Percentiles rank a stretch among this genome's conserved stretches.
These are phyloP conservation scores for Pythium rishiriense DNA, from an alignment of 352 stramenopile genomes.

Conservation along the genomic window DNA sequence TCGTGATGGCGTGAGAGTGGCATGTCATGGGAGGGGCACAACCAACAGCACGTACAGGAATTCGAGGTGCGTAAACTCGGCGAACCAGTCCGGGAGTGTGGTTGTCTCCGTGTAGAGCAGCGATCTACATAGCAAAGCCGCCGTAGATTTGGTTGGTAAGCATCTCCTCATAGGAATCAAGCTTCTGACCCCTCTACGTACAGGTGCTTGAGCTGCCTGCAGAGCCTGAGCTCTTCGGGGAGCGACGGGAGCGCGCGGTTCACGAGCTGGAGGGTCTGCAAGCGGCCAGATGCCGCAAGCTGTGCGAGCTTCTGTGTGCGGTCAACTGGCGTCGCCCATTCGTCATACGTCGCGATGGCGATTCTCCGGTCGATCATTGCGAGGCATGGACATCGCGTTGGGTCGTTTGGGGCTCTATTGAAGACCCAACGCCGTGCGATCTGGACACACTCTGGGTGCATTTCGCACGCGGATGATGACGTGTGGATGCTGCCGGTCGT, in stretches of 20 bases:
- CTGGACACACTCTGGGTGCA: constrained; percentile 14
- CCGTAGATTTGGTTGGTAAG: not conserved
- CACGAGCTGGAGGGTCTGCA: constrained; percentile 36
- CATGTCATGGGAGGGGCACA: not conserved
- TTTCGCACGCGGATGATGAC: not conserved
- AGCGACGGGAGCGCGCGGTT: constrained; percentile 35
- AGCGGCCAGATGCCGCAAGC: constrained; percentile 27
- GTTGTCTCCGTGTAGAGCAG: constrained; percentile 43
- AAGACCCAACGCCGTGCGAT: constrained; percentile 4
- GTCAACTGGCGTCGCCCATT: constrained; percentile 36
- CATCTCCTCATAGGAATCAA: not conserved
- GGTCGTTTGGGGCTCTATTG: not conserved
- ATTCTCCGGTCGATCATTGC: constrained; percentile 8
- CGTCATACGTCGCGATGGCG: constrained; percentile 24
- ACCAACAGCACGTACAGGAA: constrained; percentile 34
- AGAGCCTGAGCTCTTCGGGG: constrained; percentile 31
- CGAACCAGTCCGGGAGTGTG: constrained; percentile 37
- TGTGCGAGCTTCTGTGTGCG: constrained; percentile 33
- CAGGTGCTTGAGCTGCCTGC: constrained; percentile 34
- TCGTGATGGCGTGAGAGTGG: not conserved
- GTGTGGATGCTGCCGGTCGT: constrained; percentile 3
- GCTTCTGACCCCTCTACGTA: no score
- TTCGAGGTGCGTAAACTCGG: constrained; percentile 34
- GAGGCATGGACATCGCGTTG: constrained; percentile 5
- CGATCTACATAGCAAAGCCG: constrained; percentile 29